Base-by-base conservation (phyloP, 768 basidiomycete genomes). In the Suillus discolor region DNA sequence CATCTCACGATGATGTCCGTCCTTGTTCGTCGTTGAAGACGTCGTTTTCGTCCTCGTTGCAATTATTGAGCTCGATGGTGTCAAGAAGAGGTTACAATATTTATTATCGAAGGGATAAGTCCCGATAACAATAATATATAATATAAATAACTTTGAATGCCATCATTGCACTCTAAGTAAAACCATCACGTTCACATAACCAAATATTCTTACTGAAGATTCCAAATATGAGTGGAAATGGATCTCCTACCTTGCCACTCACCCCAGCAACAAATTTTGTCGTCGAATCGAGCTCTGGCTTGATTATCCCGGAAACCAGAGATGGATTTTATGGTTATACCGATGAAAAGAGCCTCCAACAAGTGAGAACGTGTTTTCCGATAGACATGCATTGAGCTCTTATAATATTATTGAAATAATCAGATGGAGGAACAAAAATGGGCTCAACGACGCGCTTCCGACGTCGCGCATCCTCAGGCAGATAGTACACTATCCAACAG, bases 311-410 rank as follows among this genome's bases (percentile, higher is more conserved):
- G 11, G 83, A 89, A 69, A 76, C 86, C 4, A 83, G 85, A 68
- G 91, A 93, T 71, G 90, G 88, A 0, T 94, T 88, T 76, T 94
- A 91, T 74, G 89, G 89, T 11, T 94, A 94, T 75, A 81, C 80
- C 25, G 91, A 94, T 69, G 93, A 94, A 78, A 91, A 89, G 71
- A 88, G 79, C 42, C 82, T 90, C 38, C 88, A 88, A 70, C 90
- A 92, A 69, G 92, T 92, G 79, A 68, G 85, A 82, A 25, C 57
- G 44, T 53, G 62, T 59, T 31, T 66, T 57, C 28, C 39, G 49
- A 51, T 61, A 47, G 34, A 49, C 25, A 57, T 42, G 47, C 63
- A 57, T 51, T 23, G 13, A 25, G 64, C 38, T 69, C 36, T 62
- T 64, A 59, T n/a, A 38, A 49, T 38, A 39, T 39, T 62, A n/a